Evolutionary conservation across 805 yeast genomes (phyloP).

Genomic region (Lipomyces anomalus): DNA sequence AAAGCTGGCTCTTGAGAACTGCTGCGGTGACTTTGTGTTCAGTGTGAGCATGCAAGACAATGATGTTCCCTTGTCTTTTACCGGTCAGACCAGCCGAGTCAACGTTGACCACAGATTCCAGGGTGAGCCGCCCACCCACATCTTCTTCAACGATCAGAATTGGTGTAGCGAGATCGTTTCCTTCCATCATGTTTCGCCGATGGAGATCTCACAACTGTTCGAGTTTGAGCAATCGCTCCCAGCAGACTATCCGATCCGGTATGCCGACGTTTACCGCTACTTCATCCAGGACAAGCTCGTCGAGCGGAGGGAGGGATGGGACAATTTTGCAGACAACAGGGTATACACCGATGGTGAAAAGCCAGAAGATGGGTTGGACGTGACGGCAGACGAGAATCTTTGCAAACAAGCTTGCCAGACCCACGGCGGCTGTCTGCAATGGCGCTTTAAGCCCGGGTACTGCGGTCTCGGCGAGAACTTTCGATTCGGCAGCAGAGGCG

Average conservation of each 20-base stretch:
- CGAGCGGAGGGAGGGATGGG: slow-evolving; percentile 28
- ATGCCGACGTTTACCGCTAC: slow-evolving; percentile 33
- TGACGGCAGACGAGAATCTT: slow-evolving; percentile 6
- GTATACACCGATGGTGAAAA: slow-evolving; percentile 1
- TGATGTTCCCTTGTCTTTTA: too few relatives aligned
- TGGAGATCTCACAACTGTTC: slow-evolving; percentile 24
- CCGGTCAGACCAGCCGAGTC: too few relatives aligned
- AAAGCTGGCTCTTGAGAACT: slow-evolving; percentile 20
- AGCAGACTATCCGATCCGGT: slow-evolving; percentile 21
- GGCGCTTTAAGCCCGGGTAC: slow-evolving; percentile 7
- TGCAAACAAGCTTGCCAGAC: slow-evolving; percentile 18
- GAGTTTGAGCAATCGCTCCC: slow-evolving; percentile 32
- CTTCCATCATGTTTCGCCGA: slow-evolving; percentile 31
- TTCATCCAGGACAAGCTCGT: slow-evolving; percentile 30
- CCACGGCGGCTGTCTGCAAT: slow-evolving; percentile 26
- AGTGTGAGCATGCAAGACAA: too few relatives aligned
- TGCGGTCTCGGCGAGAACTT: slow-evolving; percentile 11
- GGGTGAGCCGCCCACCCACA: slow-evolving; percentile 29
- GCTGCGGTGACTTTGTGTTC: slow-evolving; percentile 37
- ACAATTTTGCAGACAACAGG: slow-evolving; percentile 18
- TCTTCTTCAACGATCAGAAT: slow-evolving; percentile 13
- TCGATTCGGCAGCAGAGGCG: slow-evolving; percentile 11
- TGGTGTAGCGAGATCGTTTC: slow-evolving; percentile 33
- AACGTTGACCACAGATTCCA: slow-evolving; percentile 29
- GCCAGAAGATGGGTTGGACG: slow-evolving; percentile 2